Base-by-base conservation (phyloP, 352 stramenopile species). In the Phytophthora crassamura region DNA sequence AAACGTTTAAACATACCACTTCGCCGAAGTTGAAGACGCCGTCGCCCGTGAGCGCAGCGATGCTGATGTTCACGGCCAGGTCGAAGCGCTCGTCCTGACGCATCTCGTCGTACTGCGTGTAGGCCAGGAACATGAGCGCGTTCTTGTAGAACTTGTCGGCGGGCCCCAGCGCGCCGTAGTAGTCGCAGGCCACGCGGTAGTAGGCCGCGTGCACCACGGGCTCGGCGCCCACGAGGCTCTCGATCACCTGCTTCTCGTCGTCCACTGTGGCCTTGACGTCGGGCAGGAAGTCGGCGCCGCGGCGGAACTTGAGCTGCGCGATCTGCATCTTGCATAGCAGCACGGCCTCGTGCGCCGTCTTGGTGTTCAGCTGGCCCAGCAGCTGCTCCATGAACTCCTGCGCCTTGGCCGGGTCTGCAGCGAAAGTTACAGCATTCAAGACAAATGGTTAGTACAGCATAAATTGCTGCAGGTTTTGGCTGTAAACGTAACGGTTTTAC, bases 21-120 rank as follows among this genome's bases (percentile, higher is more conserved):
- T 99, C 96, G 42, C 97, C 97, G 72, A 99, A 98, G 82, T 99
- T 99, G 80, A 98, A 99, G 3, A 99, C 96, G 16, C 94, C 93
- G 42, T 99, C 94, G 39, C 95, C 97, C 16, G 96, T 98, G 38
- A 99, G 83, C 34, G 98, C 97, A 8, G 98, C 95, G 41, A 99
- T 86, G 77, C 86, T 95, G 52, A 99, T 87, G 82, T 99, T 97
- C 12, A 97, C 88, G 0, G 97, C 96, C 43, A 99, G 66, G 16
- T 90, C 72, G 54, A 94, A 95, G 38, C 89, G 80, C 50, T 97
- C 89, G 14, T 87, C 71, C 2, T 76, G 56, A 7, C 80, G 79
- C 58, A 98, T 90, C 45, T 92, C 81, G 50, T 98, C 94, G 60
- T 96, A 91, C 50, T 94, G 84, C 51, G 95, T 98, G 84, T 99